Evolutionary conservation across 768 basidiomycete species (phyloP), one percentile per base, ranked within the genome.

Genomic region (Lyophyllum atratum): DNA sequence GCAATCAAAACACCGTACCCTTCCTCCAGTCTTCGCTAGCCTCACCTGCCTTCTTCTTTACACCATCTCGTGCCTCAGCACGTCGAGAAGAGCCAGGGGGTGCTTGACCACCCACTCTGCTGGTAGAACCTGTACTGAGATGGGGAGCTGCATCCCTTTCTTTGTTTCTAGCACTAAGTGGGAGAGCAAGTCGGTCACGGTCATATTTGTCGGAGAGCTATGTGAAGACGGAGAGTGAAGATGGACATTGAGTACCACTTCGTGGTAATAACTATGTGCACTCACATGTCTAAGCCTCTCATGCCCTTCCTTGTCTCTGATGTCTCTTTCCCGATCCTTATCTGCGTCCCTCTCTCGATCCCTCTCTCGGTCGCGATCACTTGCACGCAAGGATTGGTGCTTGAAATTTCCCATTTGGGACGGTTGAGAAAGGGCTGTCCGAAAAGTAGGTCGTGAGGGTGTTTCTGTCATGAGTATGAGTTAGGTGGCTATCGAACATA

Each of bases 351-450:
- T 31, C 22, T 84, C 81, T 22, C 81, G 70, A 52, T 80, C 84
- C 48, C 80, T 74, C 53, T 81, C 80, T 44, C 75, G 70, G 58
- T 81, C 80, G 37, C 86, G 81, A 69, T 90, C 89, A 42, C 75
- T 78, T 15, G 83, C 76, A 52, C 90, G 89, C 63, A 88, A 73
- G 11, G 92, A 91, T 63, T 94, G 92, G 66, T 93, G 92, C 68
- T 92, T 90, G 72, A 94, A 94, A 68, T 92, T 93, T 47, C 92
- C 92, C 92, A 94, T 94, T 74, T 93, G 92, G 33, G 92, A 91
- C 25, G 91, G 90, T 64, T 94, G 92, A 24, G 89, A 83, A 48
- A 89, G 76, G 14, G 84, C 78, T 12, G 90, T 81, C 28, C 90
- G 84, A 67, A 92, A 93, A 7, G 85, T 80, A 24, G 88, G 82